Base-by-base conservation (phyloP, 306 rosid genomes). In the Glycine soja region DNA sequence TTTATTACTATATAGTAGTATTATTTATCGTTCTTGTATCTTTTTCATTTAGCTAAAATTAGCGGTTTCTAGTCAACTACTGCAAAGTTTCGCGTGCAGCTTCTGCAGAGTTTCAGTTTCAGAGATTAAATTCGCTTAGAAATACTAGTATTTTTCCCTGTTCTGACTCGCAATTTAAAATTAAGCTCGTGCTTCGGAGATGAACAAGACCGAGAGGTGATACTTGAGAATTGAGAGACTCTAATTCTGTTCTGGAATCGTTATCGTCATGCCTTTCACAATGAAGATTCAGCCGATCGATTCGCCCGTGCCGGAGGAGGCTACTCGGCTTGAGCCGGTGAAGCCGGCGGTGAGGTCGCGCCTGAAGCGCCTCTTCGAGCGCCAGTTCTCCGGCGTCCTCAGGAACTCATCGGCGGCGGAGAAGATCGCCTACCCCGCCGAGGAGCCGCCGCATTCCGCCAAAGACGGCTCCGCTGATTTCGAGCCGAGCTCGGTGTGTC, bases 231-330 rank as follows among this genome's bases (percentile, higher is more conserved):
- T 24, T 19, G 51, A 80, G 76, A 84, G 51, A 46, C 80, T 19
- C 82, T 34, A 36, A 34, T 14, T 74, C 51, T 65, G 61, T 32
- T 52, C 30, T 24, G 30, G 30, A 24, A 24, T 24, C 6, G 30
- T 24, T 24, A 10, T 36, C 30, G 2, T 24, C 65, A 87, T 80
- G 89, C 97, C 97, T 57, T 92, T 88, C 48, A 78, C 92, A 0
- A 91, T 91, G 97, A 95, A 91, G 88, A 90, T 95, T 83, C 97
- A 93, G 82, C 99, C 99, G 9, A 87, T 95, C 43, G 93, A 93
- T 78, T 89, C 75, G 56, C 85, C 79, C 82, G 78, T 78, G 10
- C 76, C 70, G 14, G 86, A 76, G 0, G 92, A 85, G 67, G 81
- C 76, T 75, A 58, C 70, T 16, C 76, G 81, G 72, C 63, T 75